Evolutionary conservation across 768 basidiomycete genomes (phyloP).

Genomic region (Cystobasidium ongulense): DNA sequence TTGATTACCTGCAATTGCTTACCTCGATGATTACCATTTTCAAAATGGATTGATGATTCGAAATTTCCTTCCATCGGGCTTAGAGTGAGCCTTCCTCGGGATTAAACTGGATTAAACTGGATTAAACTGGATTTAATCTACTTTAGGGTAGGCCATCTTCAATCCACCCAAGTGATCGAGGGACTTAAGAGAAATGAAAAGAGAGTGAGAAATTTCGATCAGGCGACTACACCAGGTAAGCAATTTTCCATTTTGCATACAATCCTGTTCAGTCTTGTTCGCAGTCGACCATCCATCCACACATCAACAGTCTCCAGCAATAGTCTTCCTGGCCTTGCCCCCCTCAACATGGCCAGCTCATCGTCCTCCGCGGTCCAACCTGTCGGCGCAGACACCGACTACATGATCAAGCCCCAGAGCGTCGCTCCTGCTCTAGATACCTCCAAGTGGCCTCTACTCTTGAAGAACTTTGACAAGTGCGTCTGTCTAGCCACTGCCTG

Average conservation of each 20-base stretch:
- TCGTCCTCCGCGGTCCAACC: conserved; percentile 77
- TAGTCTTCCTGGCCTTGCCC: too few relatives aligned
- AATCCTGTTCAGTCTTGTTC: neutral
- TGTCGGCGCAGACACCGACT: conserved; percentile 68
- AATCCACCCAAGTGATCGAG: neutral
- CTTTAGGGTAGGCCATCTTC: neutral
- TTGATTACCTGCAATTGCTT: neutral
- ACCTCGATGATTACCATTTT: neutral
- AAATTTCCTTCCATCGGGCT: neutral
- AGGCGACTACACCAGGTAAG: too few relatives aligned
- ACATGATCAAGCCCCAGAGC: conserved; percentile 62
- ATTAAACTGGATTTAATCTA: neutral
- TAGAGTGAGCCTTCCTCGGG: neutral
- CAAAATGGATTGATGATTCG: neutral
- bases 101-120: too few relatives aligned
- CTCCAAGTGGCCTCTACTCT: conserved; percentile 90
- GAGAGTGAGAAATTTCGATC: neutral
- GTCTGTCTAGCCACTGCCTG: conserved; percentile 30
- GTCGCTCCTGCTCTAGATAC: conserved; percentile 74
- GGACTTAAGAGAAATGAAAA: neutral
- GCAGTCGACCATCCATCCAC: too few relatives aligned
- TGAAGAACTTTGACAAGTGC: conserved; percentile 95
- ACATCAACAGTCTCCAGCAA: too few relatives aligned
- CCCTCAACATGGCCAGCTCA: conserved; percentile 60
- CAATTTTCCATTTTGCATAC: too few relatives aligned